Evolutionary conservation across 495 filamentous ascomycete species (phyloP).

Genomic region (Viridothelium virens): DNA sequence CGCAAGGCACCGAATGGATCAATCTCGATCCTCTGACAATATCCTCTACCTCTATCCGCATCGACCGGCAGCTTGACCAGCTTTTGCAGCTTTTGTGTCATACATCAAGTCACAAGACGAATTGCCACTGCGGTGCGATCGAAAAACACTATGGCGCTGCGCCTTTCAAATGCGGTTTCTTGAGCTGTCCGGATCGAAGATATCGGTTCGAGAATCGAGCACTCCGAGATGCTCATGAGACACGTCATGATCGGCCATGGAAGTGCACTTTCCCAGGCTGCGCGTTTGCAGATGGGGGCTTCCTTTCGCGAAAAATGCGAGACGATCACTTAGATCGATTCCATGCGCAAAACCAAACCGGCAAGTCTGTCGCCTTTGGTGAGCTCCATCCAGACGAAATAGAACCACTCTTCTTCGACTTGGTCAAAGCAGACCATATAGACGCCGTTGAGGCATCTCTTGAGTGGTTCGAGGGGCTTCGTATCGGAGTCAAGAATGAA

Average conservation of each 20-base stretch:
- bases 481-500: neutral
- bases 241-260: slow-evolving; percentile 18
- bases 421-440: slow-evolving; percentile 21
- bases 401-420: slow-evolving; percentile 23
- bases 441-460: slow-evolving; percentile 17
- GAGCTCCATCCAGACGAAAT: slow-evolving; percentile 18
- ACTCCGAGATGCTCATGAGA: neutral
- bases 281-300: slow-evolving; percentile 18
- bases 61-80: neutral
- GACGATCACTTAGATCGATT: slow-evolving; percentile 23
- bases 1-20: neutral
- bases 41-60: neutral
- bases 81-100: neutral
- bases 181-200: neutral
- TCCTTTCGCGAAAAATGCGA: slow-evolving; percentile 23
- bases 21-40: neutral
- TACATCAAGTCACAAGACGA: neutral
- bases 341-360: slow-evolving; percentile 18
- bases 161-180: neutral
- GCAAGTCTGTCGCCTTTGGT: neutral
- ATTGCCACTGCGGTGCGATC: neutral
- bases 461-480: neutral
- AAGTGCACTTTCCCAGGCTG: slow-evolving; percentile 25
- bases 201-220: neutral
- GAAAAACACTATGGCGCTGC: neutral